These are phyloP conservation scores for Aspergillus floridensis DNA, from an alignment of 2,329 filamentous ascomycete species.

Conservation along the genomic window DNA sequence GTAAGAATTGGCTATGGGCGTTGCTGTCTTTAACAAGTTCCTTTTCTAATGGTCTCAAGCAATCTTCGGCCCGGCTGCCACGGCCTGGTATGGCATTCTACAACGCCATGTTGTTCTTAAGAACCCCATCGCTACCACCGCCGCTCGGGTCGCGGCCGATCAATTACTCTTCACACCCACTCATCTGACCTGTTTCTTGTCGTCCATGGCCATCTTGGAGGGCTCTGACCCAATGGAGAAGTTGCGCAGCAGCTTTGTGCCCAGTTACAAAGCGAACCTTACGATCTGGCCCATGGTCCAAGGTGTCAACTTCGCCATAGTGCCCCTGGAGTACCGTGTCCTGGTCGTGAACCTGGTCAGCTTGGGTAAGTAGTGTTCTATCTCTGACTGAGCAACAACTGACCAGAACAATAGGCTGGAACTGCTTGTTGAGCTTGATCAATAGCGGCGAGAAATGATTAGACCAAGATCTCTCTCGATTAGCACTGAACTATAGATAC, in stretches of 20 bases:
- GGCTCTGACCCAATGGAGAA: slow-evolving; percentile 66
- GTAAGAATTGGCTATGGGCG: slow-evolving; percentile 31
- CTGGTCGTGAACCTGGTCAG: slow-evolving; percentile 82
- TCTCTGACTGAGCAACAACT: slow-evolving; percentile 3
- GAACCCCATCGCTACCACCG: slow-evolving; percentile 65
- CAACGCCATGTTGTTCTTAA: slow-evolving; percentile 66
- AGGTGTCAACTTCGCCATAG: slow-evolving; percentile 79
- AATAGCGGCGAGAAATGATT: slow-evolving; percentile 46
- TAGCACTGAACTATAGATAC: slow-evolving; percentile 38
- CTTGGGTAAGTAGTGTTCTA: slow-evolving; percentile 52
- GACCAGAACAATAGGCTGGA: slow-evolving; percentile 49
- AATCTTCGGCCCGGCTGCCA: slow-evolving; percentile 83
- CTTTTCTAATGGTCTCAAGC: slow-evolving; percentile 34
- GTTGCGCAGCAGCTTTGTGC: slow-evolving; percentile 66
- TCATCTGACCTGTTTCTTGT: slow-evolving; percentile 78
- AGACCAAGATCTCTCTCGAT: background rate
- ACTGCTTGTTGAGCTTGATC: slow-evolving; percentile 58
- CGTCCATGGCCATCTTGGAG: slow-evolving; percentile 80
- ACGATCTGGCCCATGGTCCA: slow-evolving; percentile 86
- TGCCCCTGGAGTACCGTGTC: slow-evolving; percentile 79
- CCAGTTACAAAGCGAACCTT: slow-evolving; percentile 78
- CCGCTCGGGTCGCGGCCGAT: slow-evolving; percentile 75
- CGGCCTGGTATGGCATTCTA: slow-evolving; percentile 81
- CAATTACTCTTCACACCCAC: slow-evolving; percentile 81
- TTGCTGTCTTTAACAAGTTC: background rate